Percentiles rank a stretch among this genome's conserved stretches.
phyloP scores from a whole-genome alignment of 179 eudicot genomes.

The Sideroxylon spinosum region DNA sequence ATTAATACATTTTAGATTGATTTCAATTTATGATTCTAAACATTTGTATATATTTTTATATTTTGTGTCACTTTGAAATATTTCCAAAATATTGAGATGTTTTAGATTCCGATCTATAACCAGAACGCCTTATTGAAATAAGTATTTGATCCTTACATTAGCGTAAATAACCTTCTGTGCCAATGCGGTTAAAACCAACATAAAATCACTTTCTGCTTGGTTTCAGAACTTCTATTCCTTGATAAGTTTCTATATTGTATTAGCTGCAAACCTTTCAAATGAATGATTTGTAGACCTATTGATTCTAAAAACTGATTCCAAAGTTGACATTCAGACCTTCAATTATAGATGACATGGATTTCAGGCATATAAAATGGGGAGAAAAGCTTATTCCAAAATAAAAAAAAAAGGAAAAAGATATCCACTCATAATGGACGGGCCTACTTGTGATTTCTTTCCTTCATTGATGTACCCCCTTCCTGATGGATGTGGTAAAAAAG shows the following conservation, averaged over 20 bases:
- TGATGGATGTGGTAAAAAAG: neutral
- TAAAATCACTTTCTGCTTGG: neutral
- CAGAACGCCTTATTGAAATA: too few species aligned
- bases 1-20: too few species aligned
- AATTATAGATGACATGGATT: too few species aligned
- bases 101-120: too few species aligned
- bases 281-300: too few species aligned
- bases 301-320: too few species aligned
- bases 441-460: conserved; percentile 3
- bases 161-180: neutral
- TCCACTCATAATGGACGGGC: neutral
- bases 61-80: too few species aligned
- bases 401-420: neutral
- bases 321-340: too few species aligned
- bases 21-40: too few species aligned
- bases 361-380: neutral
- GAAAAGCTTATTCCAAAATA: conserved; percentile 2
- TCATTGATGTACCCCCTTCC: neutral
- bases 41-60: too few species aligned
- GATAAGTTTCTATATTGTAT: neutral
- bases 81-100: neutral
- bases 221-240: neutral
- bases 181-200: neutral
- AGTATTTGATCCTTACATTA: too few species aligned
- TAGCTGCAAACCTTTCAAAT: neutral